Conservation (phyloP, 495 filamentous ascomycete genomes). For the Hypoxylon subgilvum region DNA sequence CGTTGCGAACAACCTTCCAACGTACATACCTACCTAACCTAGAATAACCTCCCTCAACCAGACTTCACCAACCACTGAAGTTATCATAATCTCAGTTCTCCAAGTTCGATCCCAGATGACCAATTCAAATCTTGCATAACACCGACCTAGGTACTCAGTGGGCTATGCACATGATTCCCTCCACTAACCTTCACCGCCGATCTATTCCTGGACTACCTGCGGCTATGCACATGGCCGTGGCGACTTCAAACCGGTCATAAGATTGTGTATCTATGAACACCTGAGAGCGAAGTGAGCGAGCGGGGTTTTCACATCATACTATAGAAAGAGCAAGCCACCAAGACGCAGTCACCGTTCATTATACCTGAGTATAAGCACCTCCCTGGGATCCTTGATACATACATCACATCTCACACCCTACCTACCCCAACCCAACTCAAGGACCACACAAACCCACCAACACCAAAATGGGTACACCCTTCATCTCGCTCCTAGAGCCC, state of each 20-base stretch:
- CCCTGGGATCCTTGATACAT: no score
- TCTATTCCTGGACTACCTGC: not conserved
- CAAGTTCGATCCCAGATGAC: not conserved
- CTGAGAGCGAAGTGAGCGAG: no score
- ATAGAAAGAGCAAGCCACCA: no score
- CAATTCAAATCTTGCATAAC: not conserved
- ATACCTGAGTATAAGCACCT: no score
- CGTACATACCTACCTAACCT: not conserved
- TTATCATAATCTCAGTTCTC: not conserved
- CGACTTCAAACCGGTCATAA: not conserved
- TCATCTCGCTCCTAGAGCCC: conserved; percentile 57
- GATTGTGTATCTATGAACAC: no score
- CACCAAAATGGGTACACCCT: conserved; percentile 47
- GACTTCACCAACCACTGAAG: no score
- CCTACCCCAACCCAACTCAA: not conserved
- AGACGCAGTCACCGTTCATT: no score
- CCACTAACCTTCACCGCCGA: conserved; percentile 12
- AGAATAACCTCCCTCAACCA: conserved; percentile 2
- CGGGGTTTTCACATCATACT: no score
- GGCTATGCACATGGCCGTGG: conserved; percentile 1
- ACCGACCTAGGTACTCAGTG: not conserved
- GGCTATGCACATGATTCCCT: conserved; percentile 4
- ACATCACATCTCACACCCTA: not conserved
- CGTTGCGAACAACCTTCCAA: conserved; percentile 16
- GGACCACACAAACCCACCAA: not conserved